These are phyloP conservation scores for Apiospora phragmitis DNA, from an alignment of 2,329 filamentous ascomycete species.

Conservation along the genomic window DNA sequence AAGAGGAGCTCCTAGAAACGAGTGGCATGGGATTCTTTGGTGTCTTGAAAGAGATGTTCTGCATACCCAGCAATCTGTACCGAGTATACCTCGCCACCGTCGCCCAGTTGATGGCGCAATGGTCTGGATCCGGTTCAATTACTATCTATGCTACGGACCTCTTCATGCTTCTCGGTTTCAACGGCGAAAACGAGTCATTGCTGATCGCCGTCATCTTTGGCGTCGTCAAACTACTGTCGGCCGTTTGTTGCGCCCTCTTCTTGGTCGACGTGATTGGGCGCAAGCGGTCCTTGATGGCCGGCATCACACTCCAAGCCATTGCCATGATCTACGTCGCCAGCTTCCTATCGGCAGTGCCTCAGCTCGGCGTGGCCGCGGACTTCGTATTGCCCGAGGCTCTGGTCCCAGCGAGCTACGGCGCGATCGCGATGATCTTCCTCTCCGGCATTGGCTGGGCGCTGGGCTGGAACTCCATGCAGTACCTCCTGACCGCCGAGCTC, in stretches of 20 bases:
- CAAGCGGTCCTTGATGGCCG: constrained; percentile 63
- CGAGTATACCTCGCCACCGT: constrained; percentile 68
- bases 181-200: constrained; percentile 66
- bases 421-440: constrained; percentile 73
- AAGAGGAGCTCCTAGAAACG: constrained; percentile 72
- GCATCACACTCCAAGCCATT: constrained; percentile 63
- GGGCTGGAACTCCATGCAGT: constrained; percentile 77
- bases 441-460: constrained; percentile 70
- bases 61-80: constrained; percentile 69
- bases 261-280: constrained; percentile 78
- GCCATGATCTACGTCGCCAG: constrained; percentile 63
- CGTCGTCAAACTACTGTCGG: constrained; percentile 69
- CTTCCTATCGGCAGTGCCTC: constrained; percentile 64
- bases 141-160: constrained; percentile 76
- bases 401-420: constrained; percentile 61
- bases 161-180: constrained; percentile 71
- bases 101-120: constrained; percentile 73
- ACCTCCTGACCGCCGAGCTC: constrained; percentile 75
- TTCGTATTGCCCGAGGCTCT: constrained; percentile 49
- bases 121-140: constrained; percentile 72
- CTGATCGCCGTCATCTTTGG: constrained; percentile 77
- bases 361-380: constrained; percentile 49
- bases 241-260: constrained; percentile 72
- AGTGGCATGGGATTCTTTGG: constrained; percentile 65
- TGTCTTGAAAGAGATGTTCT: constrained; percentile 67